Conservation (phyloP, 2,329 filamentous ascomycete genomes). For the Teratosphaeria epicoccoides region DNA sequence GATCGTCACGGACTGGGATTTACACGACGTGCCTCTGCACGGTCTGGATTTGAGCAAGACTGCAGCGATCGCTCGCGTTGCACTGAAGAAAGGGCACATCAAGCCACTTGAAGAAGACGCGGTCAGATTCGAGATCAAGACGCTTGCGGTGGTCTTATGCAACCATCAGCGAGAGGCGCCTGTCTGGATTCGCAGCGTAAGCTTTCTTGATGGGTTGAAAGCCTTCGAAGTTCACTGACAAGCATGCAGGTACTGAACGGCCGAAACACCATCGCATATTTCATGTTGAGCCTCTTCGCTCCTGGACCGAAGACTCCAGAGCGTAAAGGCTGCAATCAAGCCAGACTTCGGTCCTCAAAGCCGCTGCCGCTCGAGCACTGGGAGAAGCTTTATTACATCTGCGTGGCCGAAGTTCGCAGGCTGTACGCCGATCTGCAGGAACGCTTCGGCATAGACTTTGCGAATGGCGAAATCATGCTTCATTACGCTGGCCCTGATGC, state of each 20-base stretch:
- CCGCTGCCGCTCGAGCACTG: constrained; percentile 7
- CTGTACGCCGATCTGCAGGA: constrained; percentile 11
- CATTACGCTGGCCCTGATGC: constrained; percentile 9
- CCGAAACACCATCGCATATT: constrained; percentile 1
- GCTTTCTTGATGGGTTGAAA: background rate
- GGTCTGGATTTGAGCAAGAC: background rate
- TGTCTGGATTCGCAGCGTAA: constrained; percentile 1
- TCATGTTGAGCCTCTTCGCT: background rate
- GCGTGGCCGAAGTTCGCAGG: constrained; percentile 11
- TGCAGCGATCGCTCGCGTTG: background rate
- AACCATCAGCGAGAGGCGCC: constrained; percentile 5
- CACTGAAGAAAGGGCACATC: background rate
- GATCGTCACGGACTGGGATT: constrained; percentile 4
- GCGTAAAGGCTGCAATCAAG: background rate
- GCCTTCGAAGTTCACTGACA: background rate
- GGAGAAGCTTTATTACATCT: constrained; percentile 14
- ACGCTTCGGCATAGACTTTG: constrained; percentile 6
- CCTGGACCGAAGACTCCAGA: background rate
- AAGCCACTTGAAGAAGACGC: background rate
- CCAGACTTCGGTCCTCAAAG: background rate
- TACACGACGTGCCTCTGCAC: background rate
- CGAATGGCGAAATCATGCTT: constrained; percentile 6
- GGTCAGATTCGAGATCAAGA: constrained; percentile 2
- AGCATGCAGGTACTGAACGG: background rate
- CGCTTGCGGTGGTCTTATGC: background rate